Evolutionary conservation across 371 early-diverging fungal genomes (phyloP).

Genomic region (Capillidium rhysosporum): DNA sequence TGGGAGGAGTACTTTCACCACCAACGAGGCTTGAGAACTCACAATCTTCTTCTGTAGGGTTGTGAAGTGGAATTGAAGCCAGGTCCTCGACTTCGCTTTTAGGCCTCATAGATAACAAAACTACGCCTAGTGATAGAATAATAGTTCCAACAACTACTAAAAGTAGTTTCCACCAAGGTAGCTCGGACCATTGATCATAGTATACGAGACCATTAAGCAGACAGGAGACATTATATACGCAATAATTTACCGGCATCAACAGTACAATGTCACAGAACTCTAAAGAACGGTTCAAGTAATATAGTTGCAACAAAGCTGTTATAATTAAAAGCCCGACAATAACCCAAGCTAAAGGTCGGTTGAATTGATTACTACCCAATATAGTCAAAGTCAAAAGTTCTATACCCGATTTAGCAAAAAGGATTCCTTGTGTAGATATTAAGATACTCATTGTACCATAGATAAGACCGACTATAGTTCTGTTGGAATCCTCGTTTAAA

Average conservation of each 20-base stretch:
- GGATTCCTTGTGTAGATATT: slow-evolving; percentile 48
- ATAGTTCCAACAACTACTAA: slow-evolving; percentile 41
- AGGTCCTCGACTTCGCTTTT: neutral
- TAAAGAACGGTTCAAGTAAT: slow-evolving; percentile 56
- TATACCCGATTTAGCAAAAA: slow-evolving; percentile 64
- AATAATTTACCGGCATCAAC: slow-evolving; percentile 54
- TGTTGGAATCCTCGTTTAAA: slow-evolving; percentile 6
- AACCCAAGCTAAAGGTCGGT: slow-evolving; percentile 45
- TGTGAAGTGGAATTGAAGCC: neutral
- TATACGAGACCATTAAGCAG: slow-evolving; percentile 61
- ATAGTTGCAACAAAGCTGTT: slow-evolving; percentile 48
- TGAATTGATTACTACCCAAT: slow-evolving; percentile 40
- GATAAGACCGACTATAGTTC: slow-evolving; percentile 23
- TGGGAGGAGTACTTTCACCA: neutral
- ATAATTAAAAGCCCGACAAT: slow-evolving; percentile 34
- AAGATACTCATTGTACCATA: slow-evolving; percentile 51
- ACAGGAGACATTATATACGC: slow-evolving; percentile 54
- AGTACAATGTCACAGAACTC: slow-evolving; percentile 56
- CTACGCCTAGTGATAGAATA: slow-evolving; percentile 39
- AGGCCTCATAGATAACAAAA: slow-evolving; percentile 25
- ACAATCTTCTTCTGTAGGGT: neutral
- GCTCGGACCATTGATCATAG: slow-evolving; percentile 48
- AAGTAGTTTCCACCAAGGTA: slow-evolving; percentile 37
- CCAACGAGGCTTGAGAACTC: neutral
- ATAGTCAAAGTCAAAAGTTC: slow-evolving; percentile 43